Base-by-base conservation (phyloP, 2,329 filamentous ascomycete genomes). In the Mycocentrospora acerina region DNA sequence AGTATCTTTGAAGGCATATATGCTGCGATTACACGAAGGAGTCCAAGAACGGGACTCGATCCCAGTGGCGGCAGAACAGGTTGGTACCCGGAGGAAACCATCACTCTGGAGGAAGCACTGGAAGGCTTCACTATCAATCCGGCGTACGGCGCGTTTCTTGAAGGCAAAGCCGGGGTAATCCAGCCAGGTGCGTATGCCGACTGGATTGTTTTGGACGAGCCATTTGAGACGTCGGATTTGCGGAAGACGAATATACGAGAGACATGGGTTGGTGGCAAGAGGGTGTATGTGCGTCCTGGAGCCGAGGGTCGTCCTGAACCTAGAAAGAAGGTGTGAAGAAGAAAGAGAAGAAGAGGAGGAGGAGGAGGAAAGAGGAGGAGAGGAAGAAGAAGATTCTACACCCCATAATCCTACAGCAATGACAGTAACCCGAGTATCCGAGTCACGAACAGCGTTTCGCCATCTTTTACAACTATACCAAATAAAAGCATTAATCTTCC, bases 1-100 rank as follows among this genome's bases (percentile, higher is more conserved):
- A 77, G 80, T 51, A 80, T 83, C 2, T 83, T 85, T 47, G 76
- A 82, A 38, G 84, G 83, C 13, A 80, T 87, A 26, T 87, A 85
- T 51, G 83, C 83, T 3, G 84, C 84, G 3, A 74, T 85, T 2
- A 76, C 82, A 10, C 71, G 84, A 38, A 75, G 75, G 28, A 81
- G 70, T 43, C 83, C 83, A 2, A 71, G 71, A n/a, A 68, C 66
- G 11, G 65, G 66, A 2, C 53, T 65, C 11, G 64, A 64, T 13
- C 62, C 71, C 6, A 66, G 72, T 24, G 75, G 73, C n/a, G 68
- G 68, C 4, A 59, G 64, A 0, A 60, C 71, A 2, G 78, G 81
- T 0, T 86, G 82, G 81, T 71, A 85, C 51, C 56, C 65, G 0
- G 74, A 81, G 6, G 80, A 87, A 61, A 73, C 75, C 1, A 64